phyloP scores from a whole-genome alignment of 495 filamentous ascomycete species.

The Daldinia decipiens region DNA sequence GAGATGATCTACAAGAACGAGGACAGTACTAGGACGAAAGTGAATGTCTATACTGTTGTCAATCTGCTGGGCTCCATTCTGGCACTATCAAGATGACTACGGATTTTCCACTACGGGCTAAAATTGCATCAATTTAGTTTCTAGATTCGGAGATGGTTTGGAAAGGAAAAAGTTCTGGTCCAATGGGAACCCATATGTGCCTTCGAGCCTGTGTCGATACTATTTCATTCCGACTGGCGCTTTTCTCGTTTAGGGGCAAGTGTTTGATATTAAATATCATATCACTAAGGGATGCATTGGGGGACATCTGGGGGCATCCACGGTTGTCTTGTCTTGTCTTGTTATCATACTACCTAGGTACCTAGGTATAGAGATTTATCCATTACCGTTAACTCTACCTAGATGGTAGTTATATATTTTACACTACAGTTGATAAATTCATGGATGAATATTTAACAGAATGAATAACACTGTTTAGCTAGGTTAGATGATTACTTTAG shows the following conservation, averaged over 20 bases:
- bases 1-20: background rate
- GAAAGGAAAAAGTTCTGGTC: background rate
- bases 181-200: background rate
- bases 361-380: background rate
- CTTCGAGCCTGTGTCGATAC: background rate
- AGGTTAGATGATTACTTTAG: background rate
- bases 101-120: background rate
- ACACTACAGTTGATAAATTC: background rate
- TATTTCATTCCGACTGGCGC: background rate
- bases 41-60: background rate
- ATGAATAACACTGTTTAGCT: background rate
- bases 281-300: background rate
- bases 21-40: background rate
- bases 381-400: background rate
- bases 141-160: background rate
- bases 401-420: background rate
- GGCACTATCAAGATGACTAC: background rate
- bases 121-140: background rate
- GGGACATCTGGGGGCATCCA: background rate
- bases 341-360: background rate
- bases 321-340: background rate
- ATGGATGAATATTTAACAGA: background rate
- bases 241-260: background rate
- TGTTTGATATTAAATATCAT: background rate
- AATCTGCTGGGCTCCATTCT: background rate